Evolutionary conservation across 805 yeast species (phyloP).

Genomic region (Nakazawaea ambrosiae): DNA sequence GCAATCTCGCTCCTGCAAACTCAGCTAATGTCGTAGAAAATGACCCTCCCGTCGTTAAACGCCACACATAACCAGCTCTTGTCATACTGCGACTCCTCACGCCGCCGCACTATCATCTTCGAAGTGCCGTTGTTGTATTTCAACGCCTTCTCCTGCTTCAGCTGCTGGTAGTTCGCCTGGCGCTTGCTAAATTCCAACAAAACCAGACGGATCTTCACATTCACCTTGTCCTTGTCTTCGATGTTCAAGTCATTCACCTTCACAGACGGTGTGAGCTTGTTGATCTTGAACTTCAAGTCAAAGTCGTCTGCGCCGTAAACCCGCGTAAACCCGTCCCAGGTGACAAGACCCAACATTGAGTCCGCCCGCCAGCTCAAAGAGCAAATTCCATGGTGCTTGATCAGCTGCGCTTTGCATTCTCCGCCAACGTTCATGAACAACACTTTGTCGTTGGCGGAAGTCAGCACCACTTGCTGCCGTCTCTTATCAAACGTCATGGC

Average conservation of each 20-base stretch:
- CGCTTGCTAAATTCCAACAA: constrained; percentile 15
- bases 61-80: constrained; percentile 23
- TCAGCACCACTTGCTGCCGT: constrained; percentile 25
- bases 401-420: constrained; percentile 7
- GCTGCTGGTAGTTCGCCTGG: constrained; percentile 15
- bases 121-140: constrained; percentile 23
- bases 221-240: constrained; percentile 11
- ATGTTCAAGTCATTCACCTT: constrained; percentile 7
- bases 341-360: constrained; percentile 27
- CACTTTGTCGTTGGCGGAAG: constrained; percentile 42
- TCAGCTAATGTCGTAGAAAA: constrained; percentile 19
- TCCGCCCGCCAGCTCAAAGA: constrained; percentile 18
- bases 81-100: constrained; percentile 19
- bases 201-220: constrained; percentile 15
- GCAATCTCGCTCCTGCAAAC: too few species aligned
- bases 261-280: constrained; percentile 20
- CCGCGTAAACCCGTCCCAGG: constrained; percentile 46
- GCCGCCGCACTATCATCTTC: constrained; percentile 23
- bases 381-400: constrained; percentile 32
- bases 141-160: constrained; percentile 11
- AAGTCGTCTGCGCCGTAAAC: constrained; percentile 20
- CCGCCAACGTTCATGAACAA: constrained; percentile 19
- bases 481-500: constrained; percentile 17
- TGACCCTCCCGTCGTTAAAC: constrained; percentile 26
- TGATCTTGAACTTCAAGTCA: constrained; percentile 15